phyloP scores from a whole-genome alignment of 192 early-diverging fungal species.

The Pilaira anomala region DNA sequence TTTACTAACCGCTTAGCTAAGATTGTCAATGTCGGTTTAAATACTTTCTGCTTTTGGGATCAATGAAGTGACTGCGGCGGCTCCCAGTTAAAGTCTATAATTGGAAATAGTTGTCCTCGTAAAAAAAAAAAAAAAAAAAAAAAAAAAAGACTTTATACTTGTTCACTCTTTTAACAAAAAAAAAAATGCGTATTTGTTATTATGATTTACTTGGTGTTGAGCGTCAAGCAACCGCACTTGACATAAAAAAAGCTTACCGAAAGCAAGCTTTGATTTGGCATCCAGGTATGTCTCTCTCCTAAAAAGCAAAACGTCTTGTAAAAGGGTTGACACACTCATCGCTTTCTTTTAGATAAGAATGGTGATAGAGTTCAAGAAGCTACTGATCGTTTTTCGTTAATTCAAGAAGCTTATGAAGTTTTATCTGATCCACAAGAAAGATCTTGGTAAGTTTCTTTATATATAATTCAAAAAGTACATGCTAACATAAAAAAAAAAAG shows the following conservation, averaged over 20 bases:
- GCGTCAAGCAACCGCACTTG: slow-evolving; percentile 62
- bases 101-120: too few species aligned
- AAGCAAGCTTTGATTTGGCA: slow-evolving; percentile 76
- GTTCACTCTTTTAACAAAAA: not conserved
- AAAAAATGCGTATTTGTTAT: slow-evolving; percentile 71
- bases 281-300: too few species aligned
- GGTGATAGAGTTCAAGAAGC: slow-evolving; percentile 77
- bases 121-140: too few species aligned
- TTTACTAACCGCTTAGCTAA: too few species aligned
- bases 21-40: too few species aligned
- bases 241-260: slow-evolving; percentile 88
- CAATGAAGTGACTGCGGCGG: too few species aligned
- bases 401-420: slow-evolving; percentile 93
- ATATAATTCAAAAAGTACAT: not conserved
- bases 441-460: slow-evolving; percentile 69
- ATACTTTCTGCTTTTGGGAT: too few species aligned
- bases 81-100: too few species aligned
- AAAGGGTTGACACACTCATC: not conserved
- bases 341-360: slow-evolving; percentile 74
- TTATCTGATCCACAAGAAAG: slow-evolving; percentile 91
- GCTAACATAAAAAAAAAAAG: slow-evolving; percentile 24
- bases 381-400: slow-evolving; percentile 81
- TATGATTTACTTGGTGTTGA: slow-evolving; percentile 88
- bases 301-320: not conserved
- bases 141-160: too few species aligned